A percentile compares a stretch with the other conserved stretches of the same genome.
Evolutionary conservation across 164 flowering plant genomes (phyloP).

Genomic region (Platanus orientalis): DNA sequence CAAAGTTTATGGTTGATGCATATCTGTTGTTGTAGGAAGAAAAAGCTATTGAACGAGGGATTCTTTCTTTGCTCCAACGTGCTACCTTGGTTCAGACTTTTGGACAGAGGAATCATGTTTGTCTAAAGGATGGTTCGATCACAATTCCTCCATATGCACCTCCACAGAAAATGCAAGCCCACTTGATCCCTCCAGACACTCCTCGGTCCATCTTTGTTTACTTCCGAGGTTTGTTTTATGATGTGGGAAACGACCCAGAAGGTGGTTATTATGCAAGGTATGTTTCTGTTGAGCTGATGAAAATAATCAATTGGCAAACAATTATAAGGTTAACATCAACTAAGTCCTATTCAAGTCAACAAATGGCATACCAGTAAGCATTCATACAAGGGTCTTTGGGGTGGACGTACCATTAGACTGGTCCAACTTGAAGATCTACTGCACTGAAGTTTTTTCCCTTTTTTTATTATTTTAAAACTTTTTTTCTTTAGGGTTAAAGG

Average conservation of each 20-base stretch:
- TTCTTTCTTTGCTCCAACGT: conserved; percentile 78
- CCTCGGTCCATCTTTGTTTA: conserved; percentile 97
- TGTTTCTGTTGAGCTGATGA: not conserved
- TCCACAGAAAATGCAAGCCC: conserved; percentile 94
- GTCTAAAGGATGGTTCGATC: conserved; percentile 85
- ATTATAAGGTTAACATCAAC: not conserved
- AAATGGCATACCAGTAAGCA: no score
- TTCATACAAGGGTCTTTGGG: no score
- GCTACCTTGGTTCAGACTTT: conserved; percentile 96
- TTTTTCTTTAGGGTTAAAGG: no score
- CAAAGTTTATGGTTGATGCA: not conserved
- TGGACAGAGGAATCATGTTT: conserved; percentile 93
- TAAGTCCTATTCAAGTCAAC: no score
- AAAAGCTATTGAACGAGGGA: conserved; percentile 89
- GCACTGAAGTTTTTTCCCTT: no score
- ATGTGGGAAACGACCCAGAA: conserved; percentile 91
- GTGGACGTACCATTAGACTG: no score
- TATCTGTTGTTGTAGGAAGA: conserved; percentile 57
- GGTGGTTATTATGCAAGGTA: conserved; percentile 99
- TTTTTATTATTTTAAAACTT: no score
- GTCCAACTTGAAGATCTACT: no score
- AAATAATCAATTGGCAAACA: not conserved
- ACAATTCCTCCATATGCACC: conserved; percentile 98
- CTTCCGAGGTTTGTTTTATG: conserved; percentile 91
- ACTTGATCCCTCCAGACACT: conserved; percentile 75